Evolutionary conservation across 2,329 filamentous ascomycete species (phyloP), one percentile per base, ranked within the genome.

Genomic region (Fusarium solani-melongenae): DNA sequence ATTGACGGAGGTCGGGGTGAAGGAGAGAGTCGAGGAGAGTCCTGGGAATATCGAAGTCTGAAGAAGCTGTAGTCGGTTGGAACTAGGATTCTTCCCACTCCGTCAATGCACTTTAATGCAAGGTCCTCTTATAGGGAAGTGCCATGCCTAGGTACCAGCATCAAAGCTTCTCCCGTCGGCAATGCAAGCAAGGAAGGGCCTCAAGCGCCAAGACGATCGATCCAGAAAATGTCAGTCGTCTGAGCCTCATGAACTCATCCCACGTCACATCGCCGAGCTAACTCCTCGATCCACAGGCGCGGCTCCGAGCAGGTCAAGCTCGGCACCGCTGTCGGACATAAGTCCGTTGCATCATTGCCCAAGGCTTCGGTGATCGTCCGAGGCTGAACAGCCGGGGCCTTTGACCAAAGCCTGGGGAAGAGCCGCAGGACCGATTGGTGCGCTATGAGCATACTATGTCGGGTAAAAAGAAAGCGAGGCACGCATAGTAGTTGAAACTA

Each of bases 331-430:
- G 46, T 51, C 71, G 71, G 71, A 66, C 56, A 41, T 33, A 36
- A 22, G 22, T 11, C 49, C 31, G 31, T 33, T 44, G 41, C 36
- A 44, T 36, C 51, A 44, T 22, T 55, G 27, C 41, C 22, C 44
- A 27, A 34, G 6, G 24, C 22, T 69, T 74, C 71, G 68, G 71
- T 9, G 17, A 65, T 38, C 71, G 65, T 58, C 71, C 71, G 71
- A 74, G 71, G 61, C 60, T 61, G 41, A 57, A 33, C 51, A 44
- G 15, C 55, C 67, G 39, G 51, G 57, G 55, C 38, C 61, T 46
- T 34, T 36, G 41, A 36, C 67, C 60, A 44, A 71, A 31, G 46
- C 27, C 36, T 51, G n/a, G 56, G 51, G 20, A 63, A 53, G 29
- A 59, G 57, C 71, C 71, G 60, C 67, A 66, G 34, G 67, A 63